A percentile compares a stretch with the other conserved stretches of the same genome.
phyloP scores from a whole-genome alignment of 2,329 filamentous ascomycete genomes.

The Lasiodiplodia theobromae region DNA sequence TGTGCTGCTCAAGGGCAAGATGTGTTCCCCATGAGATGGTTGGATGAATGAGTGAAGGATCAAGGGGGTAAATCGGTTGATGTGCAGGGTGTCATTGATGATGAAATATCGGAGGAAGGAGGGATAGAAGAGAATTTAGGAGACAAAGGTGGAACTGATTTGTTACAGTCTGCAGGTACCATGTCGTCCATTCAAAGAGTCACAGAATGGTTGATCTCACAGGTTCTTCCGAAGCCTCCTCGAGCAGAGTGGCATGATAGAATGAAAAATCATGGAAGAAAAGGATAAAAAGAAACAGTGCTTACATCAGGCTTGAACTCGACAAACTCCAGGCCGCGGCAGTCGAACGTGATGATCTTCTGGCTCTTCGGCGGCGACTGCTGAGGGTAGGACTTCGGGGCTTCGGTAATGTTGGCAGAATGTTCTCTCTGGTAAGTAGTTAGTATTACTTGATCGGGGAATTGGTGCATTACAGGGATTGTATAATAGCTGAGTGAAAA shows the following conservation, averaged over 20 bases:
- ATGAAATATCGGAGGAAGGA: too few relatives aligned
- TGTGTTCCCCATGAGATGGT: neutral
- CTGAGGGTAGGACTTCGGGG: constrained; percentile 75
- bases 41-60: neutral
- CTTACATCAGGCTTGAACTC: constrained; percentile 89
- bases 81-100: too few relatives aligned
- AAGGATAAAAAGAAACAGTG: constrained; percentile 9
- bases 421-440: constrained; percentile 71
- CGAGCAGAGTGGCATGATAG: neutral
- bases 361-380: constrained; percentile 75
- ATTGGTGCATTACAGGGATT: constrained; percentile 29
- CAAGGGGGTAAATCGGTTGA: too few relatives aligned
- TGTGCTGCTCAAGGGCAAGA: neutral
- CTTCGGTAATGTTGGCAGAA: constrained; percentile 80
- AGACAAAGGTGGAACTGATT: neutral
- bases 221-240: neutral
- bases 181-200: neutral
- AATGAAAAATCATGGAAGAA: neutral
- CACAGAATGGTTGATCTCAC: neutral
- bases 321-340: constrained; percentile 88
- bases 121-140: neutral
- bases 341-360: constrained; percentile 90
- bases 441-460: constrained; percentile 11
- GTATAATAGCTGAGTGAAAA: neutral
- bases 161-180: neutral